phyloP scores from a whole-genome alignment of 768 basidiomycete genomes.

The Lactifluus piperatus region DNA sequence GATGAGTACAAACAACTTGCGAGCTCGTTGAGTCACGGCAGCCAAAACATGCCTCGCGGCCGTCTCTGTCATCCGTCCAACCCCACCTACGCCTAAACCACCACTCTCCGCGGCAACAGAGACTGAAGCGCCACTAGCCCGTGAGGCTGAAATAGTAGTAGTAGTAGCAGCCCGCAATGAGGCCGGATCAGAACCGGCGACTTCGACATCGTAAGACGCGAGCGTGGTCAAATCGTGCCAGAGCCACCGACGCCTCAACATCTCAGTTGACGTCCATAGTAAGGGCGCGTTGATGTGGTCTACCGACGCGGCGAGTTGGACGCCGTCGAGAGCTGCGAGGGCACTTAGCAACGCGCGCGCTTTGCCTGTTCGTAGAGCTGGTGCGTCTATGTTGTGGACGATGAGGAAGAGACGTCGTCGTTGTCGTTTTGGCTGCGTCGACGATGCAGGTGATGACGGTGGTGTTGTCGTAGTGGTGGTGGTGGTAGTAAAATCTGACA shows the following conservation, averaged over 20 bases:
- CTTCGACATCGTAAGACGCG: conserved; percentile 70
- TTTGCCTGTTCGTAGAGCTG: conserved; percentile 54
- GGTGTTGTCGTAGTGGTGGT: background rate
- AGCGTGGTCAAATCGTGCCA: conserved; percentile 92
- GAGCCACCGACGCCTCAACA: conserved; percentile 48
- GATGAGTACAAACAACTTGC: conserved; percentile 70
- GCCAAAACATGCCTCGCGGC: conserved; percentile 75
- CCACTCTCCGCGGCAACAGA: conserved; percentile 29
- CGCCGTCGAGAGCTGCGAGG: conserved; percentile 61
- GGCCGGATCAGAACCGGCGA: conserved; percentile 55
- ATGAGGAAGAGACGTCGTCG: conserved; percentile 57
- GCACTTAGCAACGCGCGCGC: conserved; percentile 59
- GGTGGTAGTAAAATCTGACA: conserved; percentile 30
- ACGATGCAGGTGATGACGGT: too few relatives aligned
- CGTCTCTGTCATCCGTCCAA: conserved; percentile 45
- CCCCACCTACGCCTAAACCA: conserved; percentile 27
- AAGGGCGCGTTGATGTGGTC: conserved; percentile 82
- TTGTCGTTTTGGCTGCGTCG: background rate
- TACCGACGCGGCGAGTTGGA: conserved; percentile 78
- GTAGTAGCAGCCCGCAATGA: conserved; percentile 41
- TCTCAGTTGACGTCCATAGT: conserved; percentile 69
- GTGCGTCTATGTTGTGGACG: conserved; percentile 84
- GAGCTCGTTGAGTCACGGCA: conserved; percentile 81
- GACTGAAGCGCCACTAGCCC: too few relatives aligned
- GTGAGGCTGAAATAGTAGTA: background rate